Conservation (phyloP, 2,329 filamentous ascomycete genomes). For the Pseudogymnoascus sp. region DNA sequence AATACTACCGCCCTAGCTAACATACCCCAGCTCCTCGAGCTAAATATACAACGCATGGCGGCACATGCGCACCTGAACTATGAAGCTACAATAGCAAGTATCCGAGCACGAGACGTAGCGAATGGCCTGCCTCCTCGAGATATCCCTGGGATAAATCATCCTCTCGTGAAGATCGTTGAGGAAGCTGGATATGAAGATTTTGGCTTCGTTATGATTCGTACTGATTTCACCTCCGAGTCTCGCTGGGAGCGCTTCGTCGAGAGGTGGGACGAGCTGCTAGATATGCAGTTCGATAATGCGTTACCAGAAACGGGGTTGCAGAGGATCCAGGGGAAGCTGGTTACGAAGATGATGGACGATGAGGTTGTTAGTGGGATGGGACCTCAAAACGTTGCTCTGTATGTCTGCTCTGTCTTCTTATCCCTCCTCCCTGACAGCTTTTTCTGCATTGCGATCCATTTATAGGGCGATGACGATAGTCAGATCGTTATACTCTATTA, state of each 20-base stretch:
- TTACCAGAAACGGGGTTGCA: neutral
- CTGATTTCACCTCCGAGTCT: neutral
- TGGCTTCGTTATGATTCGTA: neutral
- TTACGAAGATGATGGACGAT: neutral
- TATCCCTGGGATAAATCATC: neutral
- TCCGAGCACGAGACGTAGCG: neutral
- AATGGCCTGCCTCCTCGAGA: neutral
- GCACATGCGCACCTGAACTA: neutral
- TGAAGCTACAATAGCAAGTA: neutral
- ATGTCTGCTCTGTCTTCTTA: neutral
- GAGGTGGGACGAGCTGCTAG: neutral
- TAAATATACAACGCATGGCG: neutral
- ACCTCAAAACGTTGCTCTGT: neutral
- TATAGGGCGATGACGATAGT: neutral
- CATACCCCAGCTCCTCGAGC: neutral
- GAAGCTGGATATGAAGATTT: neutral
- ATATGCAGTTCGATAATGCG: neutral
- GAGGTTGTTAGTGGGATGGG: neutral
- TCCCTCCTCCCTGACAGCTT: neutral
- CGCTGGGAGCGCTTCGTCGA: neutral
- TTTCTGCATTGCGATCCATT: neutral
- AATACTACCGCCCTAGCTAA: neutral
- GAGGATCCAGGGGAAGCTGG: neutral
- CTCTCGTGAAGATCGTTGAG: neutral
- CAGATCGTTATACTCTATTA: too few species aligned